These are phyloP conservation scores for Glutinoglossum americanum DNA, from an alignment of 495 filamentous ascomycete species.

Conservation along the genomic window DNA sequence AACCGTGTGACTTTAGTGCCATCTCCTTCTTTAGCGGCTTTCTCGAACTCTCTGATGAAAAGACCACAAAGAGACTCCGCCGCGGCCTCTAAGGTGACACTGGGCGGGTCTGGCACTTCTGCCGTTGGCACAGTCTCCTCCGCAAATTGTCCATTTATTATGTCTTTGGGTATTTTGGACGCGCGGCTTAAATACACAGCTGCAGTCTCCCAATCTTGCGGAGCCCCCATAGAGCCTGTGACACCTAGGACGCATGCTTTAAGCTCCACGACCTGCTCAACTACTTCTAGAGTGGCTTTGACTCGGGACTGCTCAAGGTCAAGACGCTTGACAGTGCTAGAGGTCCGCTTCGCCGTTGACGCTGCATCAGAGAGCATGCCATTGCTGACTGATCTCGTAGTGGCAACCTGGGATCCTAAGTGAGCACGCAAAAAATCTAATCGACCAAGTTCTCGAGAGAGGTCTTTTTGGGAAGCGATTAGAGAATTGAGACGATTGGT, in stretches of 20 bases:
- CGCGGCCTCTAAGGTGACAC: conserved; percentile 67
- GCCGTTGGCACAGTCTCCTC: conserved; percentile 84
- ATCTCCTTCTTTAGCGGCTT: conserved; percentile 66
- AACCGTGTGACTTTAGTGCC: conserved; percentile 79
- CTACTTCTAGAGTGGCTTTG: conserved; percentile 71
- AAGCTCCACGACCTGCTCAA: conserved; percentile 88
- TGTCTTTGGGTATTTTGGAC: conserved; percentile 51
- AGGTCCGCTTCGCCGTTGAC: conserved; percentile 68
- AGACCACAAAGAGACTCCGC: conserved; percentile 70
- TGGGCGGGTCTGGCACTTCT: conserved; percentile 81
- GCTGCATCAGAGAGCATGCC: conserved; percentile 70
- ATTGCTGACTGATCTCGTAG: conserved; percentile 66
- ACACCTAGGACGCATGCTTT: conserved; percentile 94
- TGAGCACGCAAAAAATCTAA: conserved; percentile 77
- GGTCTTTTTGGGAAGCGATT: conserved; percentile 57
- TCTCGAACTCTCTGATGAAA: conserved; percentile 88
- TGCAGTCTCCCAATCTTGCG: conserved; percentile 96
- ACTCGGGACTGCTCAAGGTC: conserved; percentile 83
- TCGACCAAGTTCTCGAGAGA: conserved; percentile 63
- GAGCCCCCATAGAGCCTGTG: conserved; percentile 83
- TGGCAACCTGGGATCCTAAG: conserved; percentile 69
- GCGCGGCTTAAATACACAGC: conserved; percentile 75
- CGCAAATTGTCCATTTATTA: conserved; percentile 71
- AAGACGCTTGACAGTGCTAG: conserved; percentile 59
- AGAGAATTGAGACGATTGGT: conserved; percentile 54